These are phyloP conservation scores for Citrus glauca DNA, from an alignment of 345 rosid species.

Conservation along the genomic window DNA sequence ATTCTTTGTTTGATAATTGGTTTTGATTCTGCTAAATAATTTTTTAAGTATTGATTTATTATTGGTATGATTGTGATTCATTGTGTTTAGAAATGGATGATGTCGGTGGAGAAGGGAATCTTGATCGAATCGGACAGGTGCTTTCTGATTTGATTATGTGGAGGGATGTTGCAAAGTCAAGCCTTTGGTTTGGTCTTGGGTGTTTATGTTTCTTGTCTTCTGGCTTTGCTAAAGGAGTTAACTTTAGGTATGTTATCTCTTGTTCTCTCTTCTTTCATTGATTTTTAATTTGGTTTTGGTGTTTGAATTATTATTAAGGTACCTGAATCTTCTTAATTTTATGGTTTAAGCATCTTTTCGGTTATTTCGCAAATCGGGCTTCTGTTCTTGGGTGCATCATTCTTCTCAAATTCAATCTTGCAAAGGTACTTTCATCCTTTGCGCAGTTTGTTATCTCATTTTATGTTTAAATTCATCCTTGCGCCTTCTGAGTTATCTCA, in stretches of 20 bases:
- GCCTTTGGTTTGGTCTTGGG: constrained; percentile 89
- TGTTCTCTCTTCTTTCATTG: background rate
- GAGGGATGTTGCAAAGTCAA: constrained; percentile 82
- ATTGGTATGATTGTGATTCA: background rate
- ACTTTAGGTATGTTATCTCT: constrained; percentile 52
- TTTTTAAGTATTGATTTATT: background rate
- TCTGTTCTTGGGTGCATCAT: constrained; percentile 68
- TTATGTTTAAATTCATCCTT: background rate
- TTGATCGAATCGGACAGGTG: constrained; percentile 50
- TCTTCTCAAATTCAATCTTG: constrained; percentile 71
- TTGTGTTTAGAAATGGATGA: constrained; percentile 40
- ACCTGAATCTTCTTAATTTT: constrained; percentile 10
- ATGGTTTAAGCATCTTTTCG: constrained; percentile 59
- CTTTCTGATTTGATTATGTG: constrained; percentile 68
- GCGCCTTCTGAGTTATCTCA: background rate
- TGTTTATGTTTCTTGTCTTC: constrained; percentile 75
- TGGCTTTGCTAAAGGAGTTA: constrained; percentile 72
- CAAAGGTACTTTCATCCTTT: constrained; percentile 41
- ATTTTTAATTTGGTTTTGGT: background rate
- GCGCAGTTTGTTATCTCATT: background rate
- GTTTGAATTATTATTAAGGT: background rate
- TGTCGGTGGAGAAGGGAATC: constrained; percentile 43
- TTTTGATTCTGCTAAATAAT: background rate
- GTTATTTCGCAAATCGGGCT: constrained; percentile 74
- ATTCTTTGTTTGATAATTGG: background rate